A percentile compares a stretch with the other conserved stretches of the same genome.
phyloP scores from a whole-genome alignment of 257 asterid species.

The Marsdenia floribunda region DNA sequence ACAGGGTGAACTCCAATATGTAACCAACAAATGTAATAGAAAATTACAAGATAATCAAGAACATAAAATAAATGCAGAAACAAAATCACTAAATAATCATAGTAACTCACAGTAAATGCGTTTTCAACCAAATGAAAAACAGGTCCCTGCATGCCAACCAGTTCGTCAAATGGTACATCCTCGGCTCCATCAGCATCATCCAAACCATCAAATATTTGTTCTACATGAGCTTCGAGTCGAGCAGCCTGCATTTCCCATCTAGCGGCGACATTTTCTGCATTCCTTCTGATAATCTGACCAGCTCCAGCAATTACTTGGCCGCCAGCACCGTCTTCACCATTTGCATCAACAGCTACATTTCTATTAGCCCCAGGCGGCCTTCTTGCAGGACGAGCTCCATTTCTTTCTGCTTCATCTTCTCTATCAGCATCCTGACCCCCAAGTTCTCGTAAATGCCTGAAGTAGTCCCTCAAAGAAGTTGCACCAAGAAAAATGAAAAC shows the following conservation, averaged over 20 bases:
- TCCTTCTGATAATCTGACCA: conserved; percentile 79
- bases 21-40: background rate
- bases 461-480: conserved; percentile 95
- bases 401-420: conserved; percentile 90
- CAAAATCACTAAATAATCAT: conserved; percentile 5
- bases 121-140: conserved; percentile 96
- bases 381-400: conserved; percentile 90
- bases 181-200: conserved; percentile 99
- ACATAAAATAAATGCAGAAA: background rate
- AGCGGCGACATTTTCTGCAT: conserved; percentile 96
- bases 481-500: conserved; percentile 97
- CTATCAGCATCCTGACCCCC: conserved; percentile 97
- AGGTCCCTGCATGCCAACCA: conserved; percentile 99
- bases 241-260: conserved; percentile 99
- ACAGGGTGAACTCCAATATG: background rate
- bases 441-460: conserved; percentile 81
- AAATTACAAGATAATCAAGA: background rate
- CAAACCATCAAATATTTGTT: conserved; percentile 97
- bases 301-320: conserved; percentile 89
- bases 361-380: conserved; percentile 77
- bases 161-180: conserved; percentile 97
- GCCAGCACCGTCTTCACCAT: conserved; percentile 84
- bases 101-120: conserved; percentile 79
- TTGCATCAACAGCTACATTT: conserved; percentile 62
- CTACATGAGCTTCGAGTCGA: conserved; percentile 95